Percentiles rank a stretch among this genome's conserved stretches.
These are phyloP conservation scores for Astrothelium macrocarpum DNA, from an alignment of 495 filamentous ascomycete genomes.

Conservation along the genomic window DNA sequence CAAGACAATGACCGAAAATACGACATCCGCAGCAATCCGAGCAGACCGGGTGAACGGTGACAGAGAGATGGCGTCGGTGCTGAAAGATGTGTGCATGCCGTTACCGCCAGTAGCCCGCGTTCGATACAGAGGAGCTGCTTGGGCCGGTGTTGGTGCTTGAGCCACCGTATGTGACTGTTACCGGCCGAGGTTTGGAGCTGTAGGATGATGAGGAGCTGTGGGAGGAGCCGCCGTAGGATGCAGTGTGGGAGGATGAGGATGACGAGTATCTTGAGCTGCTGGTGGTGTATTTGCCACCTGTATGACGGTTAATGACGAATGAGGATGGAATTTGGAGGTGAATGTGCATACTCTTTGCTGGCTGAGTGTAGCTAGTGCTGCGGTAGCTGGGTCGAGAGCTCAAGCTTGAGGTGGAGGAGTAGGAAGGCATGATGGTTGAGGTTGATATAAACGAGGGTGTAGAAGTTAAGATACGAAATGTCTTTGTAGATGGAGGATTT, in stretches of 20 bases:
- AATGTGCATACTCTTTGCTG: not conserved
- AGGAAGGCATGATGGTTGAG: not conserved
- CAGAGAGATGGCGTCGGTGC: too few relatives aligned
- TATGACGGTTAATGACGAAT: not conserved
- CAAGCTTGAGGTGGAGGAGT: not conserved
- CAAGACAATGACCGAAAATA: not conserved
- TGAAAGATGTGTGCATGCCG: too few relatives aligned
- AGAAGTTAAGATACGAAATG: not conserved
- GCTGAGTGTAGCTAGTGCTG: not conserved
- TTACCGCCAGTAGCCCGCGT: not conserved
- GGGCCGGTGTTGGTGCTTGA: conserved; percentile 1
- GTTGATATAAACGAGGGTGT: not conserved
- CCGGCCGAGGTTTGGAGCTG: not conserved
- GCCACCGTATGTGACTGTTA: not conserved
- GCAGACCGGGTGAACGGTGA: too few relatives aligned
- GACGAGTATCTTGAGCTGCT: not conserved
- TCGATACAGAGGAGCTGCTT: not conserved
- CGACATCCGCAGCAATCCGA: not conserved
- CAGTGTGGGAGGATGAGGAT: not conserved
- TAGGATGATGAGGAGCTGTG: not conserved
- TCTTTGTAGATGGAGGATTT: not conserved
- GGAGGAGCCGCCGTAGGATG: not conserved
- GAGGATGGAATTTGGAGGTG: not conserved
- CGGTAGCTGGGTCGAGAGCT: not conserved
- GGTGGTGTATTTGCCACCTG: not conserved